Conservation (phyloP, 805 yeast species). For the Diddensiella caesifluorescens region DNA sequence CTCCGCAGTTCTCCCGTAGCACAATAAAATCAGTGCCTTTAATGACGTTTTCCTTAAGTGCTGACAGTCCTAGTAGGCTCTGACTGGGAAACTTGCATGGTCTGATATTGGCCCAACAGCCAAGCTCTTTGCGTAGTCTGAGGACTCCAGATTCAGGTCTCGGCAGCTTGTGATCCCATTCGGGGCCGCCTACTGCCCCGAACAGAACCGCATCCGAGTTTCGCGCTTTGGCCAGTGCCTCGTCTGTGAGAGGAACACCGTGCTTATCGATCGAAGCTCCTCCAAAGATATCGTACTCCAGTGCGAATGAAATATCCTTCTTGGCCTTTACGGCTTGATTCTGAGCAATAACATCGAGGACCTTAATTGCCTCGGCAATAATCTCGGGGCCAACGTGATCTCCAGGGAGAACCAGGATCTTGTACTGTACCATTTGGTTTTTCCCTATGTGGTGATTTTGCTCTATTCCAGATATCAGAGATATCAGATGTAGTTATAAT, state of each 20-base stretch:
- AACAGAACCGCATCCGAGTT: conserved; percentile 82
- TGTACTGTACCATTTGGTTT: neutral
- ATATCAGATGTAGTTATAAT: neutral
- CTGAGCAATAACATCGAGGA: conserved; percentile 62
- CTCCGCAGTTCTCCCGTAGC: conserved; percentile 90
- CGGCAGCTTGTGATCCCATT: conserved; percentile 90
- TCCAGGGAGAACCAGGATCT: conserved; percentile 74
- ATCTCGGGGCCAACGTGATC: conserved; percentile 90
- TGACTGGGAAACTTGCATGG: conserved; percentile 88
- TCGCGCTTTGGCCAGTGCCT: conserved; percentile 71
- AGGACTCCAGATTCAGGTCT: conserved; percentile 95
- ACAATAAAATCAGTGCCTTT: conserved; percentile 81
- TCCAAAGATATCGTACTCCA: conserved; percentile 81
- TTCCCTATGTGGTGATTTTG: neutral
- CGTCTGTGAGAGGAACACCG: conserved; percentile 83
- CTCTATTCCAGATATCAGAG: neutral
- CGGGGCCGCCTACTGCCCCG: conserved; percentile 98
- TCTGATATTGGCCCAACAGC: conserved; percentile 86
- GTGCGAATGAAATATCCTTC: conserved; percentile 39
- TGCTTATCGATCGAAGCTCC: conserved; percentile 97
- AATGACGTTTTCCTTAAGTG: conserved; percentile 71
- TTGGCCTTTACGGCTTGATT: conserved; percentile 18
- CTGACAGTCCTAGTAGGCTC: conserved; percentile 69
- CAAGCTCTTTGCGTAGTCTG: conserved; percentile 85
- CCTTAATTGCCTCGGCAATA: conserved; percentile 81